Evolutionary conservation across 306 rosid species (phyloP).

Genomic region (Castanea crenata): DNA sequence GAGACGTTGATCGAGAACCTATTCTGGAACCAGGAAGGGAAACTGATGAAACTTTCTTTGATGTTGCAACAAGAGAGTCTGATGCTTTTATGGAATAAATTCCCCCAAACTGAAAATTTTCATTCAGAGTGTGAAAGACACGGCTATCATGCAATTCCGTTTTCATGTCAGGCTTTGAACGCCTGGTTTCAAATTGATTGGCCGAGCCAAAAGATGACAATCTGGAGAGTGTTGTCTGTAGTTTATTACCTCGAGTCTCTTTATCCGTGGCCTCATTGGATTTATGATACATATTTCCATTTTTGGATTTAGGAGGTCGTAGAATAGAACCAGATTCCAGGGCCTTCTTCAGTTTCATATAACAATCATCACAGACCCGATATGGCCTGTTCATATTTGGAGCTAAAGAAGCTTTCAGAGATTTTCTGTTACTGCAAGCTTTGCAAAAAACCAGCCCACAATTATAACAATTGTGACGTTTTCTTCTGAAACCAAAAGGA

Average conservation of each 20-base stretch:
- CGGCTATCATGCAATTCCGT: slow-evolving; percentile 41
- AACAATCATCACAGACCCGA: slow-evolving; percentile 93
- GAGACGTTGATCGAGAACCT: slow-evolving; percentile 66
- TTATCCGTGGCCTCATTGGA: slow-evolving; percentile 27
- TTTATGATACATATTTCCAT: slow-evolving; percentile 34
- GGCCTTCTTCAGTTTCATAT: slow-evolving; percentile 59
- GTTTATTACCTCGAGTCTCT: slow-evolving; percentile 46
- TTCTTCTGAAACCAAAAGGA: slow-evolving; percentile 88
- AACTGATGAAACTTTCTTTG: slow-evolving; percentile 41
- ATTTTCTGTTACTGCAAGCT: slow-evolving; percentile 78
- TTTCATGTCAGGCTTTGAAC: slow-evolving; percentile 40
- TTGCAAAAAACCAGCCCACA: slow-evolving; percentile 95
- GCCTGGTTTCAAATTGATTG: slow-evolving; percentile 48
- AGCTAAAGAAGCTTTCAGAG: slow-evolving; percentile 88
- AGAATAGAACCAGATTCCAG: slow-evolving; percentile 43
- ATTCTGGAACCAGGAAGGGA: slow-evolving; percentile 52
- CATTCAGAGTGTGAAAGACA: slow-evolving; percentile 54
- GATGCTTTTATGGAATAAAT: slow-evolving; percentile 44
- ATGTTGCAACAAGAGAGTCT: slow-evolving; percentile 33
- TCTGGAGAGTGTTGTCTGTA: slow-evolving; percentile 61
- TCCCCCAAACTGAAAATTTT: slow-evolving; percentile 40
- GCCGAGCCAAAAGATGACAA: slow-evolving; percentile 77
- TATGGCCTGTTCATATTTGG: slow-evolving; percentile 66
- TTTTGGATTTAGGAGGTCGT: slow-evolving; percentile 45
- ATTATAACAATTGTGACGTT: slow-evolving; percentile 94